Percentiles rank a stretch among this genome's conserved stretches.
Evolutionary conservation across 2,329 filamentous ascomycete species (phyloP).

Genomic region (Aspergillus neoniger): DNA sequence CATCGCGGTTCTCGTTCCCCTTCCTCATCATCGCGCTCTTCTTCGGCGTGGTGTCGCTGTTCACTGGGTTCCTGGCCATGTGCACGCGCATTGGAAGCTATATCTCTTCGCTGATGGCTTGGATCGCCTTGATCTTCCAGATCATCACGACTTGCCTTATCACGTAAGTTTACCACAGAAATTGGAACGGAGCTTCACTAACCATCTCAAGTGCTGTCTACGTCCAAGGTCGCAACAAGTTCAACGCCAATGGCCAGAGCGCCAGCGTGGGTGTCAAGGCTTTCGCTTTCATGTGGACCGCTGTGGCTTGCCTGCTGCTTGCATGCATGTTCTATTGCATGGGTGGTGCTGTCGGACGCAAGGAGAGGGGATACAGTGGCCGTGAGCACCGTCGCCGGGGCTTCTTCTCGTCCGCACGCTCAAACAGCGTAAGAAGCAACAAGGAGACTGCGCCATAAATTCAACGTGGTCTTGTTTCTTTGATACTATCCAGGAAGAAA

Average conservation of each 20-base stretch:
- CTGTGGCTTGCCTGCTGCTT: constrained; percentile 57
- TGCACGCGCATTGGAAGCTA: constrained; percentile 55
- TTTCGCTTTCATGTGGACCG: constrained; percentile 64
- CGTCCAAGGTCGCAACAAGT: constrained; percentile 59
- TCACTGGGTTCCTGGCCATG: constrained; percentile 50
- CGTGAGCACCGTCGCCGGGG: constrained; percentile 40
- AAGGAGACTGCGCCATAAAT: constrained; percentile 33
- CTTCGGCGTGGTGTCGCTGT: constrained; percentile 59
- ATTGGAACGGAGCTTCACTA: constrained; percentile 19
- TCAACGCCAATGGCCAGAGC: constrained; percentile 51
- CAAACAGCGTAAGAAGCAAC: constrained; percentile 31
- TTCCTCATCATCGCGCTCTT: constrained; percentile 84
- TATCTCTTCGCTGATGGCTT: constrained; percentile 55
- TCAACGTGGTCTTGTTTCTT: not conserved
- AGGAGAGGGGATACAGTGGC: constrained; percentile 38
- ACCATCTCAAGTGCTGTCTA: constrained; percentile 55
- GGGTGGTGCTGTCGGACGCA: constrained; percentile 39
- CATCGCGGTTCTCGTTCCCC: constrained; percentile 90
- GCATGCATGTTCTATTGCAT: constrained; percentile 60
- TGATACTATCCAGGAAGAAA: too few species aligned
- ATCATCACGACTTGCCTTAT: constrained; percentile 58
- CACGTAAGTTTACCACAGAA: constrained; percentile 58
- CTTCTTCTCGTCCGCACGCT: constrained; percentile 38
- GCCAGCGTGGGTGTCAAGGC: constrained; percentile 59
- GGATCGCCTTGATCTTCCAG: constrained; percentile 61